Evolutionary conservation across 345 rosid species (phyloP), one percentile per base, ranked within the genome.

Genomic region (Brassica cretica): DNA sequence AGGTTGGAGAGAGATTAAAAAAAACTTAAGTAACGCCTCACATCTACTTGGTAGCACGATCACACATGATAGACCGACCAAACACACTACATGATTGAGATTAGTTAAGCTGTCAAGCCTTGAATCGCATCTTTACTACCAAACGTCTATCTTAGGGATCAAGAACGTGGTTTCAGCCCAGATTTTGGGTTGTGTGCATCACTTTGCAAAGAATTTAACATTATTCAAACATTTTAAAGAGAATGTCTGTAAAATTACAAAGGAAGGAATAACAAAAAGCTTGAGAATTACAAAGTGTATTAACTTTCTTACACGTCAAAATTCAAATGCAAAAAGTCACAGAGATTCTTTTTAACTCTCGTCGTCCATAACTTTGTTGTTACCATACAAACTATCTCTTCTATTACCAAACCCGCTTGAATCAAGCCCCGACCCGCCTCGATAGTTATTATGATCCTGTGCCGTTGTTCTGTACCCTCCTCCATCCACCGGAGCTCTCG

Each of bases 351-450:
- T n/a, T 89, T 65, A 87, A 78, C 76, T 81, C 69, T 78, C 82
- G 73, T 87, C 89, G 79, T 90, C 90, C 63, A 78, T 86, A 46
- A 55, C 90, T 85, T 88, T 89, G 80, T 68, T 88, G 88, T 86
- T 89, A 64, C 64, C 88, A 76, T 53, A 89, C 18, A 89, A 25
- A 77, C 79, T 64, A 72, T 89, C 94, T 75, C 96, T 88, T 84
- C 93, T 87, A 65, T 90, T 92, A 44, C 94, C 70, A 79, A 86
- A 88, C 49, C 90, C 95, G 0, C 88, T 16, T 11, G 92, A 60
- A 75, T 92, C 97, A 65, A 92, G 76, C 11, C 84, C 21, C 4
- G 91, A 66, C 9, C 89, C 92, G 16, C 78, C 75, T 19, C 98
- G 82, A 51, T 68, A 89, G 63, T 87, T 93, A 41, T 89, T 73